A percentile compares a stretch with the other conserved stretches of the same genome.
Conservation (phyloP, 2,329 filamentous ascomycete species). For the Fusarium sp. region DNA sequence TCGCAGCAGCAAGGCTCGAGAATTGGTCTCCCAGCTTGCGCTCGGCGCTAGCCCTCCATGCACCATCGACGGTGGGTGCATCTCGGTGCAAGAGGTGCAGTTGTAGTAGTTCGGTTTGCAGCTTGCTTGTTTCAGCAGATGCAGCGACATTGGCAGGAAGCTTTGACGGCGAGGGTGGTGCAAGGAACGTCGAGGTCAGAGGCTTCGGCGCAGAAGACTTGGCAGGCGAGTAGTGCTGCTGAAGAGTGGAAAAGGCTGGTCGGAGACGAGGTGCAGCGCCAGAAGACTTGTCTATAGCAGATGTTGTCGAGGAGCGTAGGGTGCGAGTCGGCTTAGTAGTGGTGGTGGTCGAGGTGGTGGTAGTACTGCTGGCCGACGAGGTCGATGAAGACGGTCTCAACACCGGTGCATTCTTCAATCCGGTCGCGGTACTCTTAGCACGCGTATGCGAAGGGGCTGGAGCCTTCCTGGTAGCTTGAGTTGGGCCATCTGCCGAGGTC, state of each 20-base stretch:
- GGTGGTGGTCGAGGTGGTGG: constrained; percentile 33
- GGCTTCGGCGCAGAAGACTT: constrained; percentile 71
- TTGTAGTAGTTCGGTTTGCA: constrained; percentile 74
- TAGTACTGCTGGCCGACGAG: constrained; percentile 37
- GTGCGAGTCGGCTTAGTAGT: constrained; percentile 32
- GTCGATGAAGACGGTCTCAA: constrained; percentile 49
- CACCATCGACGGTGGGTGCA: constrained; percentile 55
- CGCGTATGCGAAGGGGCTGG: constrained; percentile 44
- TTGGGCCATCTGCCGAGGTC: constrained; percentile 46
- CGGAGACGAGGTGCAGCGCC: constrained; percentile 52
- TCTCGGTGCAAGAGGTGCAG: constrained; percentile 72
- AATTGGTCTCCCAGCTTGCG: constrained; percentile 61
- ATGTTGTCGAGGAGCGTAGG: constrained; percentile 26
- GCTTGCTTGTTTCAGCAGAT: constrained; percentile 66
- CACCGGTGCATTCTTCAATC: constrained; percentile 41
- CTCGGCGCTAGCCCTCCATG: constrained; percentile 69
- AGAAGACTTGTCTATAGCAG: constrained; percentile 35
- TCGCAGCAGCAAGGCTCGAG: constrained; percentile 50
- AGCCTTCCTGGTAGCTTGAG: constrained; percentile 36
- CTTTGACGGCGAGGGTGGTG: constrained; percentile 70
- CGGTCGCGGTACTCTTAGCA: constrained; percentile 50
- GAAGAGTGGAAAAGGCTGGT: constrained; percentile 70
- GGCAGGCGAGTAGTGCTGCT: constrained; percentile 75
- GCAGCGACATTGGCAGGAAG: constrained; percentile 69
- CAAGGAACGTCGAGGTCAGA: constrained; percentile 66